These are phyloP conservation scores for Xanthoconium separans DNA, from an alignment of 1,284 basidiomycete species.

Conservation along the genomic window DNA sequence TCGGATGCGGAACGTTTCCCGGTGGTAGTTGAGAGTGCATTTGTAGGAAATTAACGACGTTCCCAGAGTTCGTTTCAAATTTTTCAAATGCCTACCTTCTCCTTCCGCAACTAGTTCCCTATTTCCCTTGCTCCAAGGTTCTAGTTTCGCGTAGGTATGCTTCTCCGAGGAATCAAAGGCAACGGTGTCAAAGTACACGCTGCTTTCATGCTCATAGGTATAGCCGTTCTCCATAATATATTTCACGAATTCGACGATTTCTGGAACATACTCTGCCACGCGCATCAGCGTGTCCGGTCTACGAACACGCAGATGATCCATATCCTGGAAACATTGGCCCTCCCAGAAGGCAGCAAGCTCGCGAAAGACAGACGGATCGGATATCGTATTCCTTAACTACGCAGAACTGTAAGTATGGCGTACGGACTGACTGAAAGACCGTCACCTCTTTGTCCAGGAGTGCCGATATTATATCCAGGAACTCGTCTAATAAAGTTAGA, in stretches of 20 bases:
- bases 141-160: constrained; percentile 91
- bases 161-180: constrained; percentile 78
- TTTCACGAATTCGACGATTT: constrained; percentile 90
- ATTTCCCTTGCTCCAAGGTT: constrained; percentile 95
- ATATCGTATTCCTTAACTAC: constrained; percentile 78
- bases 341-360: constrained; percentile 91
- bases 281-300: constrained; percentile 91
- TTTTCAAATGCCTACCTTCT: constrained; percentile 60
- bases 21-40: constrained; percentile 60
- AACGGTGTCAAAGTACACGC: constrained; percentile 93
- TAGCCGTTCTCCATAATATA: constrained; percentile 87
- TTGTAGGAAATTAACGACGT: constrained; percentile 32
- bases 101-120: constrained; percentile 89
- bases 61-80: neutral
- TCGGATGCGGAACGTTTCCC: constrained; percentile 74
- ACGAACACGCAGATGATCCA: constrained; percentile 84
- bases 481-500: constrained; percentile 65
- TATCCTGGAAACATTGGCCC: constrained; percentile 87
- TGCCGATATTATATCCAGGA: constrained; percentile 73
- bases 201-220: constrained; percentile 86
- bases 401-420: constrained; percentile 10
- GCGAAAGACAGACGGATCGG: constrained; percentile 86
- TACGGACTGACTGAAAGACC: constrained; percentile 11
- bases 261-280: constrained; percentile 96
- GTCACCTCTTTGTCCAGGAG: constrained; percentile 75